These are phyloP conservation scores for Phytophthora constricta DNA, from an alignment of 352 stramenopile genomes.

Conservation along the genomic window DNA sequence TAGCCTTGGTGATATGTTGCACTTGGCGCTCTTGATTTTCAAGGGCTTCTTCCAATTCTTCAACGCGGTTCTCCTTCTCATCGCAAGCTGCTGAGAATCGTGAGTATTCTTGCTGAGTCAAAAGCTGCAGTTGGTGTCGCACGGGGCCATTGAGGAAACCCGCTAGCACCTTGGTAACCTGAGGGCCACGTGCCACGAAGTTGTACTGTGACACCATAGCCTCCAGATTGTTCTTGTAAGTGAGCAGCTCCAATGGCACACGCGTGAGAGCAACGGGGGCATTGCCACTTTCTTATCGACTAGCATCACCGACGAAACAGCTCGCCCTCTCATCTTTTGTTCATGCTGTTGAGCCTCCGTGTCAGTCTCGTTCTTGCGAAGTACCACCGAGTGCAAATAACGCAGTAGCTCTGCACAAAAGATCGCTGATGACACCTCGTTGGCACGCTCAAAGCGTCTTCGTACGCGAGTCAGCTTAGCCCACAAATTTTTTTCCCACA, in stretches of 20 bases:
- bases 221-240: constrained; percentile 83
- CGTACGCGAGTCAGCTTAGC: constrained; percentile 49
- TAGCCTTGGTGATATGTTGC: constrained; percentile 50
- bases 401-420: constrained; percentile 73
- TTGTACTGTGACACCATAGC: constrained; percentile 83
- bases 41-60: constrained; percentile 56
- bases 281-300: constrained; percentile 42
- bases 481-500: constrained; percentile 69
- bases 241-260: constrained; percentile 71
- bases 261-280: constrained; percentile 34
- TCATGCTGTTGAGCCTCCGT: constrained; percentile 58
- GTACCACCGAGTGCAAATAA: constrained; percentile 74
- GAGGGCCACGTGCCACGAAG: constrained; percentile 68
- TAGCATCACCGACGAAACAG: constrained; percentile 63
- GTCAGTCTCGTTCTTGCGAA: constrained; percentile 72
- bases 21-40: constrained; percentile 59
- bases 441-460: constrained; percentile 63
- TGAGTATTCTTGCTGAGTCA: constrained; percentile 65
- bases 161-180: constrained; percentile 54
- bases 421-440: constrained; percentile 64
- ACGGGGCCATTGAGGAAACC: constrained; percentile 69
- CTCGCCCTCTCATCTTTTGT: constrained; percentile 46
- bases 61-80: constrained; percentile 51
- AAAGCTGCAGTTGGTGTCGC: constrained; percentile 47
- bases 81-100: constrained; percentile 64